Evolutionary conservation across 2,329 filamentous ascomycete species (phyloP), one percentile per base, ranked within the genome.

Genomic region (Diaporthe amygdali): DNA sequence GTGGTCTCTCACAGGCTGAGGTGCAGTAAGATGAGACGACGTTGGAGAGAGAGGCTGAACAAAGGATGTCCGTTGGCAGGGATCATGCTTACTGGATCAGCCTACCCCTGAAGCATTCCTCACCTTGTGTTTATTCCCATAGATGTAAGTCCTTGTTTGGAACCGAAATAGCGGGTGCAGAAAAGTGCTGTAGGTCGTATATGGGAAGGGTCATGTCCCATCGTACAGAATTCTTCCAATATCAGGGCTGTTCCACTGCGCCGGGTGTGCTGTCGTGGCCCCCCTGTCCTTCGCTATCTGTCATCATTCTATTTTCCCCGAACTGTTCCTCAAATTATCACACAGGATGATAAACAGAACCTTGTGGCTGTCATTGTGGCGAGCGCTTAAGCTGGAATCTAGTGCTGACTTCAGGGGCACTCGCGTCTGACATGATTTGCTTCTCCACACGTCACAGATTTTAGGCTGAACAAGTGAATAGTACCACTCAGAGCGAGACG

Each of bases 401-500:
- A 37, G 32, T 22, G 4, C 30, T 22, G 17, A 39, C n/a, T 25
- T 6, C 32, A 55, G n/a, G 8, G 20, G 9, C 32, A 39, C 2
- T 8, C n/a, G 2, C 3, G 15, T 41, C 10, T 41, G 17, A 27
- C 8, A 22, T 15, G 5, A 37, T n/a, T n/a, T 34, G 14, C 30
- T 27, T 22, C 27, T 27, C 5, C 51, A 10, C 14, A 34, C 27
- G 17, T 5, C n/a, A 7, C 14, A 46, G 25, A 46, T 2, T 20
- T n/a, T 47, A 12, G 12, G 41, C 27, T 44, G 7, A 32, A 47
- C 22, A 39, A 39, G 37, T 39, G 12, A 32, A 20, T 20, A 52
- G 30, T 41, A 15, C 10, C 17, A 30, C n/a, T 72, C 49, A 70
- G 2, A 72, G 59, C 4, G 68, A 71, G 37, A 84, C 79, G 20